Base-by-base conservation (phyloP, 331 rosid genomes). In the Cydonia oblonga region DNA sequence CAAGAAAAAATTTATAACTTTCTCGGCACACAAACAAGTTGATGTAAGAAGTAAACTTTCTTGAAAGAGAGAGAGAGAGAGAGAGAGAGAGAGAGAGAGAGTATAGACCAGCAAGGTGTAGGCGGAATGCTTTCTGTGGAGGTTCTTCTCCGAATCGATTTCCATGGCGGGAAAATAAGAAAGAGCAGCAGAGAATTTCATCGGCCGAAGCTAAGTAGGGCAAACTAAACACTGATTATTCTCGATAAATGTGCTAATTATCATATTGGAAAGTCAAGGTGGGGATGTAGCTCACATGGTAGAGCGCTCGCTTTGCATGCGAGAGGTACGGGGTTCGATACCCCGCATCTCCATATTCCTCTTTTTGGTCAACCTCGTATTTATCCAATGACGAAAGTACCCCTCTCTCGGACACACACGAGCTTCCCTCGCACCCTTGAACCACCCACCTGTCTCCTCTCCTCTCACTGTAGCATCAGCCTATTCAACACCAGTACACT, bases 221-320 rank as follows among this genome's bases (percentile, higher is more conserved):
- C 44, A 38, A 38, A 38, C 44, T 38, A 38, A 30, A 29, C 4
- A 6, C 56, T 6, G 4, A 6, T 18, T 7, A 6, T 1, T 18
- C 3, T 18, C 22, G 20, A 51, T 18, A 6, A 49, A 51, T 1
- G 0, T 51, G 5, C 0, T 0, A 51, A 51, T 51, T 51, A 18
- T 18, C 56, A 0, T 18, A 0, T 2, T 1, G 1, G 18, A 38
- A 38, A 6, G 9, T 0, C 1, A 18, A 6, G 4, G 10, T 0
- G 46, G 29, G 84, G 81, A 87, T 79, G 86, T 87, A 85, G 89
- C 87, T 83, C 83, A 87, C 77, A 76, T 81, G 89, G 86, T 85
- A 87, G 83, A 87, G 89, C 83, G 89, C 91, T 83, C 86, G 87
- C 87, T 85, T 87, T 78, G 86, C 86, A 87, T 83, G 89, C 84